phyloP scores from a whole-genome alignment of 2,329 filamentous ascomycete genomes.

The Sclerotinia glacialis region DNA sequence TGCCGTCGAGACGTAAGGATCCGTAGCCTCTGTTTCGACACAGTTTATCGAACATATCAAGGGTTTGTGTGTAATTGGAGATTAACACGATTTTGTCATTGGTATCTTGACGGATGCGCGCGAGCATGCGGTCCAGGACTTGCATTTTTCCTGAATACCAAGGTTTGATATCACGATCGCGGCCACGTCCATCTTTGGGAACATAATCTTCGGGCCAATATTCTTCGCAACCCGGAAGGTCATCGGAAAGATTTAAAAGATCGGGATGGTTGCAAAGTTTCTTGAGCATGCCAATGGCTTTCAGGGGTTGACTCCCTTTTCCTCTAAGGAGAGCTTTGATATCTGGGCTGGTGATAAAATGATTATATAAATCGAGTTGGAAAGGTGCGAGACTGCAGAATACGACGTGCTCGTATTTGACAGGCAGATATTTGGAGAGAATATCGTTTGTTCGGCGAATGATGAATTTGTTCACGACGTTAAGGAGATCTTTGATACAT shows the following conservation, averaged over 20 bases:
- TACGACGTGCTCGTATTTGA: constrained; percentile 99
- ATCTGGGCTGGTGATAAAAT: constrained; percentile 93
- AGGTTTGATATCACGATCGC: constrained; percentile 87
- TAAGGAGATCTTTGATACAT: constrained; percentile 74
- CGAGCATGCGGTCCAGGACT: constrained; percentile 96
- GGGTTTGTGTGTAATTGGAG: constrained; percentile 94
- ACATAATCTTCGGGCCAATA: constrained; percentile 84
- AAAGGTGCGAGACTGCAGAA: constrained; percentile 95
- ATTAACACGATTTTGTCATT: constrained; percentile 99
- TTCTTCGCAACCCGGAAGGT: constrained; percentile 82
- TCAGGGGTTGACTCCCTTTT: constrained; percentile 92
- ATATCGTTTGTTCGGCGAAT: constrained; percentile 98
- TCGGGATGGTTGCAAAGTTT: constrained; percentile 99
- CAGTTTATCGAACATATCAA: constrained; percentile 89
- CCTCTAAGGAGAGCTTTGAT: constrained; percentile 89
- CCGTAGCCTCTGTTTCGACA: constrained; percentile 85
- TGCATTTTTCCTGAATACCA: constrained; percentile 99
- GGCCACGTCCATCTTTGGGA: constrained; percentile 79
- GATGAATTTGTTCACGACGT: constrained; percentile 94
- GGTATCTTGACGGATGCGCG: constrained; percentile 89
- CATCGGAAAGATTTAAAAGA: constrained; percentile 75
- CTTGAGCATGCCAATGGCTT: constrained; percentile 94
- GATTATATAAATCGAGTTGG: constrained; percentile 90
- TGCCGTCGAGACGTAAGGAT: constrained; percentile 84
- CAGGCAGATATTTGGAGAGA: constrained; percentile 90